phyloP scores from a whole-genome alignment of 768 basidiomycete species.

The Rhizopogon roseolus region DNA sequence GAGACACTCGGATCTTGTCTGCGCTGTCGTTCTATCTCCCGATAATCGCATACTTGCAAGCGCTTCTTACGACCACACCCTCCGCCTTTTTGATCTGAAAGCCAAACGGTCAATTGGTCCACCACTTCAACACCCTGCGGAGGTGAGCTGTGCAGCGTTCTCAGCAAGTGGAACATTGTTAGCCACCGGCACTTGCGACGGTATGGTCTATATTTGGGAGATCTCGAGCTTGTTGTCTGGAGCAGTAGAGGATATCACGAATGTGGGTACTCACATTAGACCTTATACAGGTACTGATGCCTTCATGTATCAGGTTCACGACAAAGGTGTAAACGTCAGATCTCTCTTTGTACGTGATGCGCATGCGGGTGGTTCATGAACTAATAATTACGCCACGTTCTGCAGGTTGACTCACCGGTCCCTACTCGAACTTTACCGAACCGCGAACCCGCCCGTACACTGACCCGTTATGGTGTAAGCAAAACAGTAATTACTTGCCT shows the following conservation, averaged over 20 bases:
- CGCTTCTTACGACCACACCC: conserved; percentile 6
- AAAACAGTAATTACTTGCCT: no score
- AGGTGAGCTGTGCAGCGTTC: not conserved
- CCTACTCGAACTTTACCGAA: not conserved
- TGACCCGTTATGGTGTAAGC: no score
- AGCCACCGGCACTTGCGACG: not conserved
- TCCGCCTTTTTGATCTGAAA: conserved; percentile 5
- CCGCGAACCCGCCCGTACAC: no score
- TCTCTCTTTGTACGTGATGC: not conserved
- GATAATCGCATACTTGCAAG: conserved; percentile 11
- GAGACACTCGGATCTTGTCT: not conserved
- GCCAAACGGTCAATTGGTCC: conserved; percentile 2
- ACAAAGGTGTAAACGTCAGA: not conserved
- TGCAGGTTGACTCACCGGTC: not conserved
- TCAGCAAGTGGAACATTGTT: not conserved
- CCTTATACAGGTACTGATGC: not conserved
- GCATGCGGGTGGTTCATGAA: not conserved
- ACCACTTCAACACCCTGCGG: conserved; percentile 1
- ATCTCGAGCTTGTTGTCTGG: not conserved
- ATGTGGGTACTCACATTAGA: not conserved
- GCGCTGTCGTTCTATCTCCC: not conserved
- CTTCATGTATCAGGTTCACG: not conserved
- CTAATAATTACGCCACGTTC: not conserved
- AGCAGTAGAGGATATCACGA: not conserved
- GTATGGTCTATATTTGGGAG: not conserved